Percentiles rank a stretch among this genome's conserved stretches.
phyloP scores from a whole-genome alignment of 768 basidiomycete genomes.

The Agrocybe chaxingu region DNA sequence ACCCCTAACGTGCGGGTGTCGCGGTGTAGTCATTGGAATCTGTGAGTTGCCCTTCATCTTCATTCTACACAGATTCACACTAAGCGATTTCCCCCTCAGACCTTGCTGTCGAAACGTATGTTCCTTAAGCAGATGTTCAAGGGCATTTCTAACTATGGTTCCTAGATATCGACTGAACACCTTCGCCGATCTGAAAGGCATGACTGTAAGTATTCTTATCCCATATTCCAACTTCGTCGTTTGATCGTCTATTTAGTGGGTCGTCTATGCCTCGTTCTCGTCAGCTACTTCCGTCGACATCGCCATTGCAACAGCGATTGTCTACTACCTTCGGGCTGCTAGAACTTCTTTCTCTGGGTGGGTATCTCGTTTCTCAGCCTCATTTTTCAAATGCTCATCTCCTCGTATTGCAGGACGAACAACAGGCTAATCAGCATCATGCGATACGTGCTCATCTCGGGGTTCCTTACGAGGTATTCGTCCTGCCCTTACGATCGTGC shows the following conservation, averaged over 20 bases:
- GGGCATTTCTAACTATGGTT: not conserved
- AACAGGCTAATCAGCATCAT: conserved; percentile 27
- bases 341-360: conserved; percentile 17
- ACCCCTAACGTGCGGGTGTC: not conserved
- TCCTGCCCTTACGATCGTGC: not conserved
- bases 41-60: conserved; percentile 2
- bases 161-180: conserved; percentile 24
- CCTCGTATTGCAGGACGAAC: conserved; percentile 19
- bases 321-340: conserved; percentile 26
- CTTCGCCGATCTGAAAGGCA: conserved; percentile 24
- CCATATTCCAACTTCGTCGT: not conserved
- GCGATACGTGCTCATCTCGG: conserved; percentile 31
- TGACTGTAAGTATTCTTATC: conserved; percentile 22
- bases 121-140: not conserved
- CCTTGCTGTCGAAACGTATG: conserved; percentile 33
- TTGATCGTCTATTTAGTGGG: conserved; percentile 26
- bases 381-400: not conserved
- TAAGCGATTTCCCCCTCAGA: conserved; percentile 10
- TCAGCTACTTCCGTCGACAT: conserved; percentile 40
- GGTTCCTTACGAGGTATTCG: conserved; percentile 30
- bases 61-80: not conserved
- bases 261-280: conserved; percentile 34
- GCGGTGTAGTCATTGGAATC: conserved; percentile 6
- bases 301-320: conserved; percentile 28
- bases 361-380: not conserved